Base-by-base conservation (phyloP, 2,329 filamentous ascomycete genomes). In the Paradendryphiella salina region DNA sequence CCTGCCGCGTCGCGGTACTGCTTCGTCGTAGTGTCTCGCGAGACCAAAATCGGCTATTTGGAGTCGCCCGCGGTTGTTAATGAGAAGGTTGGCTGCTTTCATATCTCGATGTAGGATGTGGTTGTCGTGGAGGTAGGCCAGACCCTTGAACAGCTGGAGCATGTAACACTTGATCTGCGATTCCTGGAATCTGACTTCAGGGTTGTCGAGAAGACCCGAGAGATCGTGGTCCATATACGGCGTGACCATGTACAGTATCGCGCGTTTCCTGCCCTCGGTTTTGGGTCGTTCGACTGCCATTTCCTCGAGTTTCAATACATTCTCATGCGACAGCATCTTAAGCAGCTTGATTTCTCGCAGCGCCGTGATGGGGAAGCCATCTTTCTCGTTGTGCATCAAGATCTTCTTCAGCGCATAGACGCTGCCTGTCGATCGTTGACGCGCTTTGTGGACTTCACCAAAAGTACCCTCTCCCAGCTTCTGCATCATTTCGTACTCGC, bases 151-250 rank as follows among this genome's bases (percentile, higher is more conserved):
- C 23, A 99, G 81, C 73, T 99, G 94, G 52, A 94, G 78, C 83
- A 99, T 86, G 75, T 99, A 99, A 77, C 94, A 99, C 74, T 99
- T 99, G 74, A 97, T 96, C 72, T 97, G 92, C 4, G 90, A 82
- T 67, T 92, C 87, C 40, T 88, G 89, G 66, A 99, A 93, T 33
- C 84, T 83, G 32, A 99, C 92, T 5, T 87, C 85, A 8, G 93
- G 93, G 65, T 99, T 99, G 73, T 97, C 94, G 65, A 99, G 85
- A 23, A 99, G 84, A 36, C 94, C 94, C 7, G 93, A 96, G n/a
- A 99, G 82, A 75, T 99, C 94, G 75, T 99, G 94, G 65, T 97
- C 92, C 91, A 97, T 96, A 74, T 99, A 99, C 5, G 93, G 94
- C 36, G 87, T 96, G 43, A 96, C 93, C 94, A 99, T 99, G 76